phyloP scores from a whole-genome alignment of 345 rosid species.

The Linum lewisii region DNA sequence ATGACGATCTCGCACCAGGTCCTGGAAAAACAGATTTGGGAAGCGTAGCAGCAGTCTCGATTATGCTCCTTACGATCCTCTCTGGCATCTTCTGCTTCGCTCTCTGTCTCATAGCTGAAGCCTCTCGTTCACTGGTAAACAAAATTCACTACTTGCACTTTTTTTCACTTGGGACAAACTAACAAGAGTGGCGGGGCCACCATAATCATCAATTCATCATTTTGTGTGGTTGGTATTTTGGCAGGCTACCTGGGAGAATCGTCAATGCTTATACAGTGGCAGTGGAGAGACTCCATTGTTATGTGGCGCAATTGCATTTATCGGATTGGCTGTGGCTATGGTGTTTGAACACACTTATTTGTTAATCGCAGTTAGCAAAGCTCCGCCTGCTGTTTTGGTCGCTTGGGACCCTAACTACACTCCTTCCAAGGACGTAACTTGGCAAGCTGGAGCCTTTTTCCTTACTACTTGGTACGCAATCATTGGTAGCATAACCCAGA shows the following conservation, averaged over 20 bases:
- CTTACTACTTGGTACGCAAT: slow-evolving; percentile 55
- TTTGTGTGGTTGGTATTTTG: background rate
- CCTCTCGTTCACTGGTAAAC: slow-evolving; percentile 71
- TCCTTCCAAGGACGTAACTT: slow-evolving; percentile 33
- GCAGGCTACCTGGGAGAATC: slow-evolving; percentile 46
- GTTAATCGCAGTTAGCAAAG: slow-evolving; percentile 52
- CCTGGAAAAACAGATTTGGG: slow-evolving; percentile 44
- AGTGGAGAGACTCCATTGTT: slow-evolving; percentile 66
- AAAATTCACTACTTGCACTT: too few relatives aligned
- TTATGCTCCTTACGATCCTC: slow-evolving; percentile 47
- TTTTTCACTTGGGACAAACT: too few relatives aligned
- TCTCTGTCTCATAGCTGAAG: slow-evolving; percentile 82
- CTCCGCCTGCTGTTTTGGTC: slow-evolving; percentile 39
- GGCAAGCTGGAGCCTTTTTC: slow-evolving; percentile 74
- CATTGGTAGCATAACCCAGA: too few relatives aligned
- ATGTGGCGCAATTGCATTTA: slow-evolving; percentile 49
- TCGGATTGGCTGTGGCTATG: slow-evolving; percentile 55
- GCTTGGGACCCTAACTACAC: slow-evolving; percentile 41
- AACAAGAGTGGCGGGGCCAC: background rate
- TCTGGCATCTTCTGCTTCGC: slow-evolving; percentile 69
- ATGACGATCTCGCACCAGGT: slow-evolving; percentile 66
- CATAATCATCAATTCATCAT: background rate
- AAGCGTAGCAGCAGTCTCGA: slow-evolving; percentile 51
- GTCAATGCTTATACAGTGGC: slow-evolving; percentile 57
- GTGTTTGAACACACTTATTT: slow-evolving; percentile 57